Conservation (phyloP, 805 yeast species). For the Maudiozyma barnettii region DNA sequence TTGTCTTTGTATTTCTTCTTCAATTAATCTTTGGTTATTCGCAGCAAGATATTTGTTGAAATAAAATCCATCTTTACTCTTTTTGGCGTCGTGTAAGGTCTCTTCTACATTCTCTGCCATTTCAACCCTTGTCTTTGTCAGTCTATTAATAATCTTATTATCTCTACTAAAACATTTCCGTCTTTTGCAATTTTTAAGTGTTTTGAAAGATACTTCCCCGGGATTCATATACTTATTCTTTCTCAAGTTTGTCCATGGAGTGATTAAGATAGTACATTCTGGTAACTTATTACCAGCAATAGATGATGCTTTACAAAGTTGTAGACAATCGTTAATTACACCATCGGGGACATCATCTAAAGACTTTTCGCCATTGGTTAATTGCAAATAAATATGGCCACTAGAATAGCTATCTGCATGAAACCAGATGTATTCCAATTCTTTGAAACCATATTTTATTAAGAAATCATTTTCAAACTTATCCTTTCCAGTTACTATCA, state of each 20-base stretch:
- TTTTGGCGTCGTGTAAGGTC: constrained; percentile 24
- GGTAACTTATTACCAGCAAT: constrained; percentile 65
- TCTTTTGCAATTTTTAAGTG: constrained; percentile 43
- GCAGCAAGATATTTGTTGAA: constrained; percentile 11
- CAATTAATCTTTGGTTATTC: constrained; percentile 14
- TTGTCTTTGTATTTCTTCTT: constrained; percentile 18
- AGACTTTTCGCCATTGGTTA: constrained; percentile 36
- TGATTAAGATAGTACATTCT: constrained; percentile 56
- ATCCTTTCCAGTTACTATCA: constrained; percentile 53
- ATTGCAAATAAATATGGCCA: constrained; percentile 65
- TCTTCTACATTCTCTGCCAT: constrained; percentile 26
- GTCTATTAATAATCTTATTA: constrained; percentile 48
- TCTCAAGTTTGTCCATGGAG: constrained; percentile 63
- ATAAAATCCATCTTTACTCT: constrained; percentile 22
- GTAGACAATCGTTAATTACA: constrained; percentile 50
- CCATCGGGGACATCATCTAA: constrained; percentile 43
- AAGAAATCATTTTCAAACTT: constrained; percentile 57
- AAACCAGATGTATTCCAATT: constrained; percentile 56
- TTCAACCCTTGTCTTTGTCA: constrained; percentile 58
- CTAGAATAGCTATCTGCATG: constrained; percentile 71
- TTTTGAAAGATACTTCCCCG: constrained; percentile 70
- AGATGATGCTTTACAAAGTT: constrained; percentile 67
- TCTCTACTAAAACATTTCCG: constrained; percentile 47
- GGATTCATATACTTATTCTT: constrained; percentile 65
- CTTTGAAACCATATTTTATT: constrained; percentile 54